phyloP scores from a whole-genome alignment of 228 moss, liverwort and hornwort genomes.

The Sphagnum fallax region DNA sequence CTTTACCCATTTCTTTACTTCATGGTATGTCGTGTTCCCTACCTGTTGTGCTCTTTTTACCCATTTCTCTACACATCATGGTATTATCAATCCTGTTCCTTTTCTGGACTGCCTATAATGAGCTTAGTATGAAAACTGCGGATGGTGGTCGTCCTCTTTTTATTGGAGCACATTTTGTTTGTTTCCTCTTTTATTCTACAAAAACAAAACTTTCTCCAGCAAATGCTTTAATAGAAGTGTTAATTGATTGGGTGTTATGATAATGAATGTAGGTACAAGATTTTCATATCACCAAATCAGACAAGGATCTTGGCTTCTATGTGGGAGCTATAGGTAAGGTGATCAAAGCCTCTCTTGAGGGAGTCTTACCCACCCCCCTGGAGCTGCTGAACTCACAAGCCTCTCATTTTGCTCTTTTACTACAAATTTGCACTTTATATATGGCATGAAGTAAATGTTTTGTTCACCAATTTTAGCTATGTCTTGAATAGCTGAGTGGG shows the following conservation, averaged over 20 bases:
- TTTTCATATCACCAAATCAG: conserved; percentile 22
- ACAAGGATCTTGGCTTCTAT: conserved; percentile 30
- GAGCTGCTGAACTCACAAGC: background rate
- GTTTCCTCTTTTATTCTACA: background rate
- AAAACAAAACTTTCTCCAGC: no score
- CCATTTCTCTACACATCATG: background rate
- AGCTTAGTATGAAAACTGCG: background rate
- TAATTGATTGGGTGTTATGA: background rate
- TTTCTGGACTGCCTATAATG: background rate
- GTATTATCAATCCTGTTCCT: background rate
- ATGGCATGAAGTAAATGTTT: background rate
- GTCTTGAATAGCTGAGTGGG: background rate
- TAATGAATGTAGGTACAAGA: conserved; percentile 18
- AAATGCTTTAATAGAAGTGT: background rate
- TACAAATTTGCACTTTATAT: background rate
- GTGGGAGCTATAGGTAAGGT: conserved; percentile 25
- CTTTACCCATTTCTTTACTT: conserved; percentile 36
- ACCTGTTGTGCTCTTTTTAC: background rate
- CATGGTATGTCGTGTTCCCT: conserved; percentile 18
- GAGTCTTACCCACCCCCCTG: background rate
- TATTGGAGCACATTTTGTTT: background rate
- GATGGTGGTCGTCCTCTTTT: background rate
- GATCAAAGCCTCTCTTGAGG: no score
- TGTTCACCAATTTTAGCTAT: background rate
- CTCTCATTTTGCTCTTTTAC: background rate